phyloP scores from a whole-genome alignment of 805 yeast species.

The Kazachstania taianensis region DNA sequence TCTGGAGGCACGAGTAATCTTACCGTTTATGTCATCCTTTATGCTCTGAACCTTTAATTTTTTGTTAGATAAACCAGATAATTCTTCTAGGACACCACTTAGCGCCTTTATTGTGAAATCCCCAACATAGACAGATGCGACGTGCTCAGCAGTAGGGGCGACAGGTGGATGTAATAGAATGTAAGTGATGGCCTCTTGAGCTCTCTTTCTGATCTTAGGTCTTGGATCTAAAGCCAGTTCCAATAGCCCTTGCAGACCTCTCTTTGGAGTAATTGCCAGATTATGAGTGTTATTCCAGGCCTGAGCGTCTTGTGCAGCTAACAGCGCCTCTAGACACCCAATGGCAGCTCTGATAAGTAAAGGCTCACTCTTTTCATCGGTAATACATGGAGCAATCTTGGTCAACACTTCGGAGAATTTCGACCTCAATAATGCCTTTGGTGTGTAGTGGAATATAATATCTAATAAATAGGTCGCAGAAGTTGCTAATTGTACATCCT shows the following conservation, averaged over 20 bases:
- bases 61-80: constrained; percentile 28
- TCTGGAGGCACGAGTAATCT: constrained; percentile 68
- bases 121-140: constrained; percentile 62
- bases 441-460: constrained; percentile 62
- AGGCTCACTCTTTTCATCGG: constrained; percentile 61
- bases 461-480: constrained; percentile 76
- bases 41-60: constrained; percentile 26
- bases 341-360: constrained; percentile 74
- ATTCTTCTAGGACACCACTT: constrained; percentile 34
- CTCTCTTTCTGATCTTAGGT: constrained; percentile 93
- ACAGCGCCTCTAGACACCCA: constrained; percentile 72
- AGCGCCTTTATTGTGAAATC: constrained; percentile 54
- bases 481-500: constrained; percentile 57
- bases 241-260: constrained; percentile 70
- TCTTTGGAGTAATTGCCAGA: constrained; percentile 51
- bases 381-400: constrained; percentile 71
- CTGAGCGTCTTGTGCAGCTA: constrained; percentile 68
- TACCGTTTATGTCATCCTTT: constrained; percentile 43
- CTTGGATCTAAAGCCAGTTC: constrained; percentile 77
- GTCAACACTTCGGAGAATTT: constrained; percentile 72
- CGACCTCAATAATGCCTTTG: constrained; percentile 56
- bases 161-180: constrained; percentile 59
- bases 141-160: constrained; percentile 69
- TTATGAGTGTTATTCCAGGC: constrained; percentile 59
- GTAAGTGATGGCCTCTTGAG: constrained; percentile 72